These are phyloP conservation scores for Macadamia tetraphylla DNA, from an alignment of 164 flowering plant species.

Conservation along the genomic window DNA sequence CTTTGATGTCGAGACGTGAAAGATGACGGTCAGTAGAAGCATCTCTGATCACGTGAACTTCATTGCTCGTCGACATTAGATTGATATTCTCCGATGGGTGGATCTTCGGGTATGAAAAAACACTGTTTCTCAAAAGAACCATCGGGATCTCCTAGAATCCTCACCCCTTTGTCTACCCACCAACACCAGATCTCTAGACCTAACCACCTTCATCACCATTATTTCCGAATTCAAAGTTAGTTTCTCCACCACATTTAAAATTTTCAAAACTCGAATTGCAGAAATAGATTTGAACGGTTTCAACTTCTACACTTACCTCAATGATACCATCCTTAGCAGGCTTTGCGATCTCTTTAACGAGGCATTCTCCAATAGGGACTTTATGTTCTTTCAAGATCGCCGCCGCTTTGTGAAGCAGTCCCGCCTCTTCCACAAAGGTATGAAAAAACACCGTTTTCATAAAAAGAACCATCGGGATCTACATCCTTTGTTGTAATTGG, in stretches of 20 bases:
- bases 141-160: constrained; percentile 88
- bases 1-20: constrained; percentile 22
- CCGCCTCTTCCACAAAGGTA: constrained; percentile 95
- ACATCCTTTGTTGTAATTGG: constrained; percentile 95
- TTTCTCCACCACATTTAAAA: background rate
- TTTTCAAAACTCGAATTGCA: too few species aligned
- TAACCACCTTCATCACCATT: constrained; percentile 67
- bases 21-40: constrained; percentile 27
- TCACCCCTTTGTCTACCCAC: constrained; percentile 93
- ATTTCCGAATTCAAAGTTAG: background rate
- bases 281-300: background rate
- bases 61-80: constrained; percentile 24
- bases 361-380: constrained; percentile 86
- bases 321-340: constrained; percentile 97
- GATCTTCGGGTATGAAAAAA: constrained; percentile 75
- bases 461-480: constrained; percentile 83
- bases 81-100: constrained; percentile 38
- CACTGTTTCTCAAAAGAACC: too few species aligned
- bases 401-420: constrained; percentile 96
- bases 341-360: constrained; percentile 92
- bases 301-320: constrained; percentile 45
- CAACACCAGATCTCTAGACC: constrained; percentile 95
- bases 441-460: constrained; percentile 61
- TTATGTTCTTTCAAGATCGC: constrained; percentile 87
- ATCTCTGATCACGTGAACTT: constrained; percentile 64